These are phyloP conservation scores for Henckelia pumila DNA, from an alignment of 257 asterid genomes.

Conservation along the genomic window DNA sequence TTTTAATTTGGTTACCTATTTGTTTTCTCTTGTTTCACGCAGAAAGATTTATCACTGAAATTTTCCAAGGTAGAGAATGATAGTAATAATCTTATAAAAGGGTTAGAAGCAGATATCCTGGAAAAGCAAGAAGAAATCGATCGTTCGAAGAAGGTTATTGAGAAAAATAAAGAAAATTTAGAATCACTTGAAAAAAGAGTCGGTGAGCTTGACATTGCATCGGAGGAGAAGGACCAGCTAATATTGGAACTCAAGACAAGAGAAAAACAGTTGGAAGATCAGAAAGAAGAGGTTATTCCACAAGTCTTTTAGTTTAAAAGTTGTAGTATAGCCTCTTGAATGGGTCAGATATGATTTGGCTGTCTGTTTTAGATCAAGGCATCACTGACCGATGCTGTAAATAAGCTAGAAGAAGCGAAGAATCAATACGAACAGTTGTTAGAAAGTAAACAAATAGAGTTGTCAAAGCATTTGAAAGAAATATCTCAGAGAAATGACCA, in stretches of 20 bases:
- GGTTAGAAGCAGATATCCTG: conserved; percentile 57
- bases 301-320: conserved; percentile 20
- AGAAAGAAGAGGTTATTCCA: conserved; percentile 64
- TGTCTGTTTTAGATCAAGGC: conserved; percentile 52
- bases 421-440: conserved; percentile 82
- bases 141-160: conserved; percentile 53
- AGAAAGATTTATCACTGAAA: conserved; percentile 68
- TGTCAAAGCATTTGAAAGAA: conserved; percentile 94
- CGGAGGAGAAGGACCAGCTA: conserved; percentile 67
- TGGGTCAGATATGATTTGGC: conserved; percentile 23
- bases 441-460: conserved; percentile 81
- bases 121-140: conserved; percentile 63
- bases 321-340: conserved; percentile 23
- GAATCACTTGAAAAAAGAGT: conserved; percentile 60
- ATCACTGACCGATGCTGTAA: conserved; percentile 65
- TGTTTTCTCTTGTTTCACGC: conserved; percentile 39
- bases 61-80: conserved; percentile 61
- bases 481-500: conserved; percentile 92
- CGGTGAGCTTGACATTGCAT: conserved; percentile 46
- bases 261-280: conserved; percentile 63
- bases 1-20: conserved; percentile 20
- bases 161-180: conserved; percentile 45
- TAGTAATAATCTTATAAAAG: conserved; percentile 50
- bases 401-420: conserved; percentile 78
- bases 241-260: conserved; percentile 52